Evolutionary conservation across 306 rosid genomes (phyloP), one percentile per base, ranked within the genome.

Genomic region (Cyamopsis tetragonoloba): DNA sequence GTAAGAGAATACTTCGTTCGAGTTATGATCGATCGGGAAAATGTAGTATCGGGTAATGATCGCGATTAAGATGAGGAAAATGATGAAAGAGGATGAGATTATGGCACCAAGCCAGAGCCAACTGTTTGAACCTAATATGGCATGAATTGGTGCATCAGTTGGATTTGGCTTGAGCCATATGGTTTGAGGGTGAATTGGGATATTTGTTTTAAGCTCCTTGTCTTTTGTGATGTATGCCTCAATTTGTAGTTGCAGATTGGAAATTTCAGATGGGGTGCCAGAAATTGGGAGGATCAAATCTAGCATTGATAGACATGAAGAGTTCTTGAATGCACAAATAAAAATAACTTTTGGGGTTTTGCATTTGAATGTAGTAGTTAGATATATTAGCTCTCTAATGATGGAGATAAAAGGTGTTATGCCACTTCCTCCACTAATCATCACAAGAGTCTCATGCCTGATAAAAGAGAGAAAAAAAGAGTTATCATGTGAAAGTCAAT

Each of bases 401-500:
- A 91, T 82, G 32, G 97, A 91, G 68, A 91, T 68, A 71, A 88
- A 91, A 1, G 96, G 96, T 44, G 97, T 91, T 22, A 91, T 86
- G 3, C 92, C 97, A 50, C 96, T 88, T 74, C 97, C 96, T 81
- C 92, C 93, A 51, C 89, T 75, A 55, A 91, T 82, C 89, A 91
- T 70, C 53, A 84, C 82, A 41, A 91, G 87, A 1, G 73, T 75
- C 47, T 88, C 91, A 71, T 84, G 83, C 82, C 96, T 86, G 22
- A 5, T 32, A 26, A 22, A 58, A 3, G 62, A n/a, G 17, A 48
- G 19, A 38, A 18, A 24, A 30, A 57, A 22, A 22, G 7, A 31
- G 66, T 69, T 23, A 62, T 3, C 44, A 28, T n/a, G 9, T 12
- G 34, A 19, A 54, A 53, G 8, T 9, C 23, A 54, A 47, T 10